Evolutionary conservation across 345 rosid species (phyloP), one percentile per base, ranked within the genome.

Genomic region (Sonneratia alba): DNA sequence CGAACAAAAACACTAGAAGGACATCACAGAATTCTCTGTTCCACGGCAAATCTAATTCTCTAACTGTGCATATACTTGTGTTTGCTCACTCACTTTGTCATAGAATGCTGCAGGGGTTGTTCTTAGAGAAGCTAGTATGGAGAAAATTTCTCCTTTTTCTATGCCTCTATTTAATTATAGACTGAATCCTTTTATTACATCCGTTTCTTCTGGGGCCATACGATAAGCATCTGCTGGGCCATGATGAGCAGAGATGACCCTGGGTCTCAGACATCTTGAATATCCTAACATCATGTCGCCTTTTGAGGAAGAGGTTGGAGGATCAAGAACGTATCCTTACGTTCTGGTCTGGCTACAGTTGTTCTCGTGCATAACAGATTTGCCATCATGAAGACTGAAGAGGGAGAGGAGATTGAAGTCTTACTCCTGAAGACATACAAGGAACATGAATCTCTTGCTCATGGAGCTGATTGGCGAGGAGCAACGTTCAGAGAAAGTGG

Each of bases 351-450:
- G 53, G 82, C 86, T 48, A 75, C 89, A 82, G 84, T 88, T 0
- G 96, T 97, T 70, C 89, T 97, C 79, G 86, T 92, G 98, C 96
- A 92, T 77, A 88, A 87, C 36, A 92, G 97, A 49, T 88, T 90
- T 74, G 85, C 88, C 11, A 64, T 92, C n/a, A 82, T 79, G 10
- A 87, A 85, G 49, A 76, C 83, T 73, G 73, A 68, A 47, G 66
- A 61, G 13, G 84, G 77, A 36, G 86, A 74, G 80, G 71, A 84
- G 57, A 74, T 78, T 78, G 83, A 85, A 82, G 79, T 87, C 8
- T 36, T 86, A 49, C 45, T 4, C 7, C 6, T 42, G 45, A 98
- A 90, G 82, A 85, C 79, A 69, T 88, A 81, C 80, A 42, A 67
- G 27, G 79, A 85, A 73, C 96, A 90, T 19, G 82, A 77, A 18